Percentiles rank a stretch among this genome's conserved stretches.
Evolutionary conservation across 83 land plant species (phyloP).

Genomic region (Thuja plicata): DNA sequence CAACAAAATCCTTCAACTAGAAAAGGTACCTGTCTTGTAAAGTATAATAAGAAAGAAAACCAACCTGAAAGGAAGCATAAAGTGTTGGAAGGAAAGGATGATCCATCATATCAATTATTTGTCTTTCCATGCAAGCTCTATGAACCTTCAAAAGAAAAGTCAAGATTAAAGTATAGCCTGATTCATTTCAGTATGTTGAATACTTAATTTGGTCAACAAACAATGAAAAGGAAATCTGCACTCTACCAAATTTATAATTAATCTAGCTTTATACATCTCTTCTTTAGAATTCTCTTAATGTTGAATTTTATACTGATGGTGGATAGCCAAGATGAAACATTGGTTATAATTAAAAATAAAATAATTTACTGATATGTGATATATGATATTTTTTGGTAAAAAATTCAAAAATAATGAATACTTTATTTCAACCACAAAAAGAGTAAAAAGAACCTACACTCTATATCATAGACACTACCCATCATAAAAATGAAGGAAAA

Average conservation of each 20-base stretch:
- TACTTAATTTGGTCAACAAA: neutral
- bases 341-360: neutral
- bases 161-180: neutral
- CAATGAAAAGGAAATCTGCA: neutral
- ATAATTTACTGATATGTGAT: neutral
- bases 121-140: conserved; percentile 83
- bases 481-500: neutral
- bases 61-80: conserved; percentile 92
- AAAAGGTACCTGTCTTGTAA: neutral
- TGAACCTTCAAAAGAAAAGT: conserved; percentile 43
- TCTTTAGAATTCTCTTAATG: neutral
- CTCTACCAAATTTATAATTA: no score
- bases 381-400: neutral
- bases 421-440: neutral
- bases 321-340: neutral
- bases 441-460: neutral
- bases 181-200: no score
- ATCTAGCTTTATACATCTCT: neutral
- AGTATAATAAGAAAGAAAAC: neutral
- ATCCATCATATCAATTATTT: conserved; percentile 80
- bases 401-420: neutral
- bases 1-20: neutral
- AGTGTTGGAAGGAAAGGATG: conserved; percentile 98
- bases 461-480: neutral
- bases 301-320: neutral